These are phyloP conservation scores for Crucibulum cyathiforme DNA, from an alignment of 1,284 basidiomycete genomes.

Conservation along the genomic window DNA sequence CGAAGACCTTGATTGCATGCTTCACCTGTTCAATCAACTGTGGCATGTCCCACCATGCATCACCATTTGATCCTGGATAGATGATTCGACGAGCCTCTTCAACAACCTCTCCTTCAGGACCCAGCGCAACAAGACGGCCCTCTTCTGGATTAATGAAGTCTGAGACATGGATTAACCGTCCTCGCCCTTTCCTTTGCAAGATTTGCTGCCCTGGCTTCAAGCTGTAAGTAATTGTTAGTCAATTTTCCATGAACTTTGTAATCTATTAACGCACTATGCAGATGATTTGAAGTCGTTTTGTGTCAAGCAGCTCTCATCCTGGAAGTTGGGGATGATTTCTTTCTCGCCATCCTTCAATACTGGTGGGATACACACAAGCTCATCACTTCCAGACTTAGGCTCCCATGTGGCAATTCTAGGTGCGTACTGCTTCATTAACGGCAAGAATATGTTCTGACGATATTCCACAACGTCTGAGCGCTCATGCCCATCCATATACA, in stretches of 20 bases:
- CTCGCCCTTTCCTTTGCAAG: constrained; percentile 6
- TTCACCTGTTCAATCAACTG: constrained; percentile 25
- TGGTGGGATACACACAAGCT: background rate
- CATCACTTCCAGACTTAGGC: background rate
- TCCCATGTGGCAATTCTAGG: too few species aligned
- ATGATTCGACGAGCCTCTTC: constrained; percentile 27
- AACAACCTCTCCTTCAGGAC: background rate
- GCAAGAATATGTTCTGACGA: constrained; percentile 5
- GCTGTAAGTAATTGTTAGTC: background rate
- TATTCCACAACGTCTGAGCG: constrained; percentile 12
- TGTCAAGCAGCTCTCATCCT: constrained; percentile 7
- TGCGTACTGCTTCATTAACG: background rate
- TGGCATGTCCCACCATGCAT: constrained; percentile 33
- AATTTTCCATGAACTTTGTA: background rate
- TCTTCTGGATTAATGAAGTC: constrained; percentile 8
- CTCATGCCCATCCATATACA: constrained; percentile 23
- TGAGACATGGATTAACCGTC: constrained; percentile 8
- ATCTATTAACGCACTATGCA: background rate
- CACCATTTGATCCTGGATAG: constrained; percentile 32
- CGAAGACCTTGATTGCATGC: constrained; percentile 18
- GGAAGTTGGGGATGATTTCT: background rate
- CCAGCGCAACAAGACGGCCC: constrained; percentile 1
- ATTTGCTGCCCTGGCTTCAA: background rate
- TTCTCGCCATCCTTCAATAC: constrained; percentile 1
- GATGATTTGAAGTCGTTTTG: background rate